These are phyloP conservation scores for Porcisia deanei DNA, from an alignment of 208 protist species.

Conservation along the genomic window DNA sequence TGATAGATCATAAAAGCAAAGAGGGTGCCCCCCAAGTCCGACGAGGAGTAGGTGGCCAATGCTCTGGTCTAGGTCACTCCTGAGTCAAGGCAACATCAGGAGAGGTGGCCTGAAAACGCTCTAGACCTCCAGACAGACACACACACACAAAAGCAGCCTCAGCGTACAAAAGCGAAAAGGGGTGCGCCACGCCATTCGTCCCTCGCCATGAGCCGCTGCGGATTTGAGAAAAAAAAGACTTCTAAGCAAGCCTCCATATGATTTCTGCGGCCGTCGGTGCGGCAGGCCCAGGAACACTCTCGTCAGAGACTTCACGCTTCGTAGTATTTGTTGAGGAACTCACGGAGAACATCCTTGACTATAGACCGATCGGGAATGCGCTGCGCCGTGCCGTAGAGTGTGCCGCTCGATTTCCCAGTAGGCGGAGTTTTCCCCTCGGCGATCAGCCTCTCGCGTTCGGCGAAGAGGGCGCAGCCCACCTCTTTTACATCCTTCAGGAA, in stretches of 20 bases:
- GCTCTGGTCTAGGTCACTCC: no score
- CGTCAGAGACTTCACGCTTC: conserved; percentile 26
- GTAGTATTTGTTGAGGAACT: conserved; percentile 89
- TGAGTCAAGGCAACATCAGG: no score
- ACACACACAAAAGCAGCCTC: no score
- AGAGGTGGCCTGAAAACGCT: no score
- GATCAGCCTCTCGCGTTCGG: conserved; percentile 34
- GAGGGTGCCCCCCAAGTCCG: no score
- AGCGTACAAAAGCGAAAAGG: no score
- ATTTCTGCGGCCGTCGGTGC: background rate
- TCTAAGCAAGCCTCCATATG: no score
- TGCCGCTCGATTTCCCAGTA: conserved; percentile 47
- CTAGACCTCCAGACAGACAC: no score
- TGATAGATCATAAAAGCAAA: no score
- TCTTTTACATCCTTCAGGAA: conserved; percentile 81
- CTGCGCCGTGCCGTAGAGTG: conserved; percentile 94
- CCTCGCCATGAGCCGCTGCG: background rate
- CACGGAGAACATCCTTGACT: conserved; percentile 80
- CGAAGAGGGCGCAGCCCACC: conserved; percentile 45
- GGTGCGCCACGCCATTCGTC: no score
- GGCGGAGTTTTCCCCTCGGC: conserved; percentile 40
- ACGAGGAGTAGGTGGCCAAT: no score
- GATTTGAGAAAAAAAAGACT: background rate
- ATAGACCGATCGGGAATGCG: conserved; percentile 91
- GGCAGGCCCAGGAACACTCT: background rate